phyloP scores from a whole-genome alignment of 768 basidiomycete species.

The Mycena polygramma region DNA sequence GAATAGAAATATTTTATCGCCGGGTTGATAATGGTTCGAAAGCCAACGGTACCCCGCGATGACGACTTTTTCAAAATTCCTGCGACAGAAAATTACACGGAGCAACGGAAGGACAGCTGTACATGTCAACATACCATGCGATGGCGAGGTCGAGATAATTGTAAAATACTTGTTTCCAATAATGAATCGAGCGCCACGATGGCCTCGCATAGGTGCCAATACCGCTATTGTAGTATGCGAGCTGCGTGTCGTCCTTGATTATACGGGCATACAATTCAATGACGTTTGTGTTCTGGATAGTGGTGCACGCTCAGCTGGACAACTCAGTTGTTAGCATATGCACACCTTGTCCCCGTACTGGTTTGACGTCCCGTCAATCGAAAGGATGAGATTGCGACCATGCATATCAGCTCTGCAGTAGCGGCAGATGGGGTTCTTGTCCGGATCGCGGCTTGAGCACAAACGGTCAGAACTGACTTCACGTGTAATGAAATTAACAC shows the following conservation, averaged over 20 bases:
- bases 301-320: too few species aligned
- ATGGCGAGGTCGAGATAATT: conserved; percentile 17
- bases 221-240: conserved; percentile 18
- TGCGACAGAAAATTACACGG: background rate
- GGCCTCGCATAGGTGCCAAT: conserved; percentile 20
- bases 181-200: background rate
- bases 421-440: too few species aligned
- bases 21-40: conserved; percentile 10
- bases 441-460: too few species aligned
- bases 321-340: too few species aligned
- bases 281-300: conserved; percentile 51
- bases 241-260: conserved; percentile 33
- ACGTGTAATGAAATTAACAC: too few species aligned
- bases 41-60: conserved; percentile 16
- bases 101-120: too few species aligned
- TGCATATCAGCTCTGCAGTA: too few species aligned
- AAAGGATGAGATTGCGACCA: too few species aligned
- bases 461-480: too few species aligned
- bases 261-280: conserved; percentile 46
- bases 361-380: too few species aligned
- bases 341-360: too few species aligned
- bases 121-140: background rate
- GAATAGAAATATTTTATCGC: conserved; percentile 19
- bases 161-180: background rate
- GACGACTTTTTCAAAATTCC: conserved; percentile 12